Conservation (phyloP, 768 basidiomycete species). For the Kwoniella sp. region DNA sequence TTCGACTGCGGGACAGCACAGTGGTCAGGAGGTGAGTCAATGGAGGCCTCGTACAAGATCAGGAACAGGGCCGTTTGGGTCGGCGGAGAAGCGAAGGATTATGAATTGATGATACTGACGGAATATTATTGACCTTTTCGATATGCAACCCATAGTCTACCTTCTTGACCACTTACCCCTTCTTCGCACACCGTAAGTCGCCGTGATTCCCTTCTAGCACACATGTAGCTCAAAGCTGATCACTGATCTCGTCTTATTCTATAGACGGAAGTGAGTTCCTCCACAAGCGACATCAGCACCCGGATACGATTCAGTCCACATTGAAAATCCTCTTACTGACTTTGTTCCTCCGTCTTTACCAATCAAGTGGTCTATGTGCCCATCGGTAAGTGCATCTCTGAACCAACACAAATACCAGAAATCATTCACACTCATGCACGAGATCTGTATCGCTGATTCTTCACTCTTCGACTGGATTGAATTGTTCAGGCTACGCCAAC, state of each 20-base stretch:
- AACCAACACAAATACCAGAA: too few species aligned
- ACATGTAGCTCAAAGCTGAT: not conserved
- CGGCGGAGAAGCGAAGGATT: too few species aligned
- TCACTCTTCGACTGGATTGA: too few species aligned
- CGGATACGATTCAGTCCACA: too few species aligned
- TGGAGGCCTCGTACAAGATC: not conserved
- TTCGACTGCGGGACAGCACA: slow-evolving; percentile 69
- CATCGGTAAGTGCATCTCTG: slow-evolving; percentile 58
- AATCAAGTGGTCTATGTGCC: slow-evolving; percentile 58
- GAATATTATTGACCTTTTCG: too few species aligned
- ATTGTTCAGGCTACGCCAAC: slow-evolving; percentile 54
- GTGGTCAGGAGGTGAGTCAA: slow-evolving; percentile 63
- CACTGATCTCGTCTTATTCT: not conserved
- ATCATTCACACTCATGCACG: too few species aligned
- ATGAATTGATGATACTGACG: too few species aligned
- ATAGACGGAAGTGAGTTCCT: slow-evolving; percentile 35
- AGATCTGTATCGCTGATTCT: slow-evolving; percentile 1
- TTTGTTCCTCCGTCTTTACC: too few species aligned
- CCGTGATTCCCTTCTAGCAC: not conserved
- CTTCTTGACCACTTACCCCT: slow-evolving; percentile 61
- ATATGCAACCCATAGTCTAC: slow-evolving; percentile 41
- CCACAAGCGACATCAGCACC: too few species aligned
- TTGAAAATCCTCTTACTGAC: too few species aligned
- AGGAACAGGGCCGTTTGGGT: too few species aligned
- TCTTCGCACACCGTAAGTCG: slow-evolving; percentile 61